Conservation (phyloP, 2,329 filamentous ascomycete species). For the Talaromyces marneffei region DNA sequence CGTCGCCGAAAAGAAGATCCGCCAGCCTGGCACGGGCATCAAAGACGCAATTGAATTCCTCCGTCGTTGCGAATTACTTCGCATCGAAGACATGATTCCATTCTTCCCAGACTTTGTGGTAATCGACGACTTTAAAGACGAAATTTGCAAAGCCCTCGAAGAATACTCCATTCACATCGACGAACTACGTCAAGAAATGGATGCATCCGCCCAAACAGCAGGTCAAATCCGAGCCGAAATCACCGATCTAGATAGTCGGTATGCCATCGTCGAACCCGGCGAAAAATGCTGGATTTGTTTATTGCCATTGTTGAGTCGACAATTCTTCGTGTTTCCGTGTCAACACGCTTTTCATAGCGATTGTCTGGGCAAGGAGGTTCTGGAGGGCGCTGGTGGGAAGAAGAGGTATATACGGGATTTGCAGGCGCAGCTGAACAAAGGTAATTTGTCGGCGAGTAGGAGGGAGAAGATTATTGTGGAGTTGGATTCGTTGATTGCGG, state of each 20-base stretch:
- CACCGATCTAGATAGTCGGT: conserved; percentile 74
- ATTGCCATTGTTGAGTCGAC: conserved; percentile 76
- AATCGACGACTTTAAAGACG: conserved; percentile 98
- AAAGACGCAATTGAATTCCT: conserved; percentile 91
- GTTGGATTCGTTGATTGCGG: conserved; percentile 84
- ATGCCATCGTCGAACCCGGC: conserved; percentile 93
- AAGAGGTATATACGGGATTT: conserved; percentile 77
- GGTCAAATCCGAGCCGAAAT: conserved; percentile 89
- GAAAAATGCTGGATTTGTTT: conserved; percentile 89
- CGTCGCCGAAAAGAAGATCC: conserved; percentile 90
- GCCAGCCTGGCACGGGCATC: conserved; percentile 71
- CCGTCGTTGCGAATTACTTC: conserved; percentile 80
- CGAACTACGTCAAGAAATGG: conserved; percentile 84
- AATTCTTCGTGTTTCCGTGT: conserved; percentile 98
- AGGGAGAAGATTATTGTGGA: conserved; percentile 81
- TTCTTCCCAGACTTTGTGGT: conserved; percentile 99
- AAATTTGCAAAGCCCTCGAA: conserved; percentile 89
- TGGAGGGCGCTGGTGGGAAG: conserved; percentile 74
- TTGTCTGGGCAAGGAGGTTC: conserved; percentile 77
- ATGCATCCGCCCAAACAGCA: conserved; percentile 82
- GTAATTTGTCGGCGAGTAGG: conserved; percentile 61
- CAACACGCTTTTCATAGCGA: conserved; percentile 98
- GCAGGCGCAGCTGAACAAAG: conserved; percentile 75
- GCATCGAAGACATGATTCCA: conserved; percentile 93
- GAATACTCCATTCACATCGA: conserved; percentile 92